Base-by-base conservation (phyloP, 202 grass and related monocot genomes). In the Schoenoplectus triqueter region DNA sequence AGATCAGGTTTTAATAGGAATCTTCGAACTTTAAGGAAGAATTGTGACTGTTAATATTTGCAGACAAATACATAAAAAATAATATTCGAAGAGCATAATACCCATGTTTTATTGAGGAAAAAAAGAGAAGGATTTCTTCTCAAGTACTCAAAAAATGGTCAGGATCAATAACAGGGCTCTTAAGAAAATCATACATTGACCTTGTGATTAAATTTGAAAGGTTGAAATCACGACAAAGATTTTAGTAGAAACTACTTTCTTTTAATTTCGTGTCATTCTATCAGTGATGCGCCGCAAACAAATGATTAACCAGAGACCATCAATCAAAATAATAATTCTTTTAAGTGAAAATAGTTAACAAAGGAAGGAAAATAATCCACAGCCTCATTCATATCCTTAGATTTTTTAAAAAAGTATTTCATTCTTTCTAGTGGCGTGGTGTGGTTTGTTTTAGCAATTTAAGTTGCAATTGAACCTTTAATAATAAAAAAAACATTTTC, bases 31-130 rank as follows among this genome's bases (percentile, higher is more conserved):
- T 59, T 59, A 41, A 60, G 31, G 10, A 60, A 42, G 11, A 42
- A 61, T 60, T 78, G 52, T 60, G 6, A 44, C 11, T 17, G 21
- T 78, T 44, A 60, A 18, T 61, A 78, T 61, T 60, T 78, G 54
- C 74, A 78, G 74, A 78, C 60, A 78, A 44, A 78, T n/a, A 78
- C 74, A 42, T 41, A 59, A 40, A 50, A 15, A 41, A 15, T n/a
- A 40, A 15, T n/a, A 40, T 41, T 57, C 21, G 11, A 39, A 54
- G 73, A 56, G 50, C 50, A 57, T 4, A 76, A 31, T 48, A 76
- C 6, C 20, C 52, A 5, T 40, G 51, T 40, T 59, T 40, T 73
- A 3, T 6, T 14, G 66, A 20, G 11, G 52, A 71, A 74, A 14
- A 52, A 74, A 21, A 13, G 2, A 10, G n/a, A 72, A 21, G 17